Conservation (phyloP, 768 basidiomycete genomes). For the Gymnopilus junonius region DNA sequence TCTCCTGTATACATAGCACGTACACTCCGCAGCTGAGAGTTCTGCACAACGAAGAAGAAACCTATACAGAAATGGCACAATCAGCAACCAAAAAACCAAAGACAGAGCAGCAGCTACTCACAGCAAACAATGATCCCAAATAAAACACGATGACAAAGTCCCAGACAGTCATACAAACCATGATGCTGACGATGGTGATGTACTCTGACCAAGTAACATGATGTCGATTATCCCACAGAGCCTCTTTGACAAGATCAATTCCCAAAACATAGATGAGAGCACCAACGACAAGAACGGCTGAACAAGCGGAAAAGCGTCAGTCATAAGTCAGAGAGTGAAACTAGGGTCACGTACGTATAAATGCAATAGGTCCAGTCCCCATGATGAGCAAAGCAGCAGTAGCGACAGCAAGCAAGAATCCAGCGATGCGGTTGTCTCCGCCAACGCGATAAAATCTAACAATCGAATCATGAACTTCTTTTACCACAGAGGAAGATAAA, state of each 20-base stretch:
- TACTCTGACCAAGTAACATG: constrained; percentile 85
- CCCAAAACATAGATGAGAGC: constrained; percentile 94
- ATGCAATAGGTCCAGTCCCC: constrained; percentile 91
- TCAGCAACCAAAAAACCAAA: neutral
- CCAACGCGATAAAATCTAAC: constrained; percentile 90
- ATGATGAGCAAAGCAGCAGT: constrained; percentile 74
- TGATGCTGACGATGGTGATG: constrained; percentile 83
- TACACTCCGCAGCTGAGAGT: constrained; percentile 84
- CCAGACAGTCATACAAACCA: constrained; percentile 91
- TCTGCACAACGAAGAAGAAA: constrained; percentile 97
- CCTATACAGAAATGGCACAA: constrained; percentile 42
- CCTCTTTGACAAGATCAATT: constrained; percentile 93
- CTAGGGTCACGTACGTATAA: constrained; percentile 68
- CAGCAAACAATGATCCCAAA: constrained; percentile 94
- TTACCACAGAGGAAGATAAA: neutral
- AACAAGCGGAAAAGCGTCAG: neutral
- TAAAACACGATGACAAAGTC: constrained; percentile 92
- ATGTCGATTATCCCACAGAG: constrained; percentile 93
- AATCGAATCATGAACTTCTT: neutral
- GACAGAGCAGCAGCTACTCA: constrained; percentile 38
- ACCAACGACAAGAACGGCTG: constrained; percentile 90
- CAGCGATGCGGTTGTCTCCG: constrained; percentile 81
- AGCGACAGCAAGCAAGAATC: constrained; percentile 81
- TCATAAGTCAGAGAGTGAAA: neutral
- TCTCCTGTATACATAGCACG: constrained; percentile 84